Conservation (phyloP, 306 rosid genomes). For the Gleditsia sinensis region DNA sequence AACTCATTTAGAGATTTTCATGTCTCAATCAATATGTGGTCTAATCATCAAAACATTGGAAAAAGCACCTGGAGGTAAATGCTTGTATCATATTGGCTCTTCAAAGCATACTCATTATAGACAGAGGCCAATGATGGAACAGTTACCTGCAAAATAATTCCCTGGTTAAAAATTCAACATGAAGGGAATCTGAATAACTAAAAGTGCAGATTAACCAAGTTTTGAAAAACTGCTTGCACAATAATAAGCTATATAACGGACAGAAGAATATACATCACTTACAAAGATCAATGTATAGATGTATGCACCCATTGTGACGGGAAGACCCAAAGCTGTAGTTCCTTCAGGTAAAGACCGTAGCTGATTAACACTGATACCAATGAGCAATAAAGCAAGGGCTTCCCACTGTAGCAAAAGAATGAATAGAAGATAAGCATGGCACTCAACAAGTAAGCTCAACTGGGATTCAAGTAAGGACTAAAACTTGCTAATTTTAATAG, state of each 20-base stretch:
- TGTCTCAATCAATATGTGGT: background rate
- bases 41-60: background rate
- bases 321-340: constrained; percentile 63
- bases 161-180: constrained; percentile 22
- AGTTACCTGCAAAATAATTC: constrained; percentile 72
- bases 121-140: constrained; percentile 99
- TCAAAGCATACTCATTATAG: constrained; percentile 96
- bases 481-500: constrained; percentile 12
- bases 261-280: constrained; percentile 45
- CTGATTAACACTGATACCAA: constrained; percentile 96
- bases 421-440: constrained; percentile 14
- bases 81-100: constrained; percentile 99
- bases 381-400: constrained; percentile 94
- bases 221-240: background rate
- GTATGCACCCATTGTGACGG: constrained; percentile 84
- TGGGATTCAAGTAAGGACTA: constrained; percentile 21
- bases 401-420: constrained; percentile 73
- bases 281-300: constrained; percentile 80
- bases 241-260: background rate
- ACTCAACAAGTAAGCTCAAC: constrained; percentile 14
- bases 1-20: background rate
- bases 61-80: constrained; percentile 89
- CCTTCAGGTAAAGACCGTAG: constrained; percentile 87
- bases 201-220: background rate
- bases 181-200: constrained; percentile 22